Base-by-base conservation (phyloP, 805 yeast species). In the Yamadazyma olivae region DNA sequence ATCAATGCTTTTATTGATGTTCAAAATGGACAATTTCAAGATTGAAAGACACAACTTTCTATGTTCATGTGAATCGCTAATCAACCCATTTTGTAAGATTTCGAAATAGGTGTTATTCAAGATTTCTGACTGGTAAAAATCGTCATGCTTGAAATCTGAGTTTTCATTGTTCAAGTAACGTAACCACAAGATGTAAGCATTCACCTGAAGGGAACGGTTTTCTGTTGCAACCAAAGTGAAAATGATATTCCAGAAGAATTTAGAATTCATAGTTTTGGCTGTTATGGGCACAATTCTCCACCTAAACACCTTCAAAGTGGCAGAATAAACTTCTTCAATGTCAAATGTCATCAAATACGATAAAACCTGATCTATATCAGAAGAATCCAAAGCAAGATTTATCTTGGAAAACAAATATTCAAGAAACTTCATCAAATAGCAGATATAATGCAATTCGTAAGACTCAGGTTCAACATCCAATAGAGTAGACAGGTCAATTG, bases 41-140 rank as follows among this genome's bases (percentile, higher is more conserved):
- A 85, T 74, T 0, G 90, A 79, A 18, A 87, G 57, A 9, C 81
- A 68, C 50, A 77, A 77, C 53, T 87, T 88, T 33, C 85, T 71
- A 38, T 72, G 77, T 39, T 86, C 95, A 49, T 83, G 89, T 1
- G 72, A 60, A 2, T 56, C 48, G 36, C 78, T 70, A 12, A 71
- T 67, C 26, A 86, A 57, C 2, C 86, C 83, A 17, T 46, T 44
- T 48, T 83, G 86, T 15, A 86, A 52, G 10, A 51, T 48, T 3
- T 40, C 32, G 93, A 95, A 86, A 45, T 79, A 82, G 1, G 48
- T 43, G 2, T 59, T 58, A 6, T 39, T 23, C 17, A 46, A 41
- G 1, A 70, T 25, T 2, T 60, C 32, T 1, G 32, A 20, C 35
- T 70, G 73, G 30, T 58, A 66, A 5, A 43, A 39, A 1, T 9